phyloP scores from a whole-genome alignment of 169 alveolate species.

The Perkinsus olseni region DNA sequence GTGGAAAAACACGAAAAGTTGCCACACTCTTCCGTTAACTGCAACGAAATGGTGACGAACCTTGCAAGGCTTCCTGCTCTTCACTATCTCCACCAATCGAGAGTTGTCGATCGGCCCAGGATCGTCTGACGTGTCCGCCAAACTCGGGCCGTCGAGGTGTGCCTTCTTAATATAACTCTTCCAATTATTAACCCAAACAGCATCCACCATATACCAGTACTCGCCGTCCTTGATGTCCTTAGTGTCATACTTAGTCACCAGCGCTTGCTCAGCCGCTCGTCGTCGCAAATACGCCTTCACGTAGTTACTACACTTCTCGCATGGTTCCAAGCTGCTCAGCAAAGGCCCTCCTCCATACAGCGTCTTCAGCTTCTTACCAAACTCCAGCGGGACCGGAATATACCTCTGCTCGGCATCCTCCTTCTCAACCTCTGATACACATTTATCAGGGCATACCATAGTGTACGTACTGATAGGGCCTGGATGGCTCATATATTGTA shows the following conservation, averaged over 20 bases:
- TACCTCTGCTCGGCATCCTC: conserved; percentile 1
- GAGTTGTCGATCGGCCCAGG: conserved; percentile 21
- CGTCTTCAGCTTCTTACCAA: background rate
- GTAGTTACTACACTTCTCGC: background rate
- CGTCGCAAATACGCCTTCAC: background rate
- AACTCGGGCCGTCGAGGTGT: background rate
- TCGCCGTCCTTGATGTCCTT: conserved; percentile 13
- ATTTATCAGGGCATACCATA: background rate
- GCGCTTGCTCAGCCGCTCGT: background rate
- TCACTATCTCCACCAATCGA: background rate
- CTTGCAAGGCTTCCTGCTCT: background rate
- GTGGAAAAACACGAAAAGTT: conserved; percentile 4
- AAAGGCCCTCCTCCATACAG: conserved; percentile 12
- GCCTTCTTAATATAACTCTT: conserved; percentile 12
- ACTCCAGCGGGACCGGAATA: background rate
- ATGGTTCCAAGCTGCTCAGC: background rate
- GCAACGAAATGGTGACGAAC: conserved; percentile 14
- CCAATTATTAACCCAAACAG: conserved; percentile 24
- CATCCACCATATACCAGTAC: conserved; percentile 24
- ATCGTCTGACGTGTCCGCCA: background rate
- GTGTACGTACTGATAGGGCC: background rate
- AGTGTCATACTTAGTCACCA: conserved; percentile 3
- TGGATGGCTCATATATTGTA: background rate
- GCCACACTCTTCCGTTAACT: conserved; percentile 17
- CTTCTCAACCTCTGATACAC: conserved; percentile 8